A percentile compares a stretch with the other conserved stretches of the same genome.
Conservation (phyloP, 176 grass and related monocot species). For the Triticum timopheevii region DNA sequence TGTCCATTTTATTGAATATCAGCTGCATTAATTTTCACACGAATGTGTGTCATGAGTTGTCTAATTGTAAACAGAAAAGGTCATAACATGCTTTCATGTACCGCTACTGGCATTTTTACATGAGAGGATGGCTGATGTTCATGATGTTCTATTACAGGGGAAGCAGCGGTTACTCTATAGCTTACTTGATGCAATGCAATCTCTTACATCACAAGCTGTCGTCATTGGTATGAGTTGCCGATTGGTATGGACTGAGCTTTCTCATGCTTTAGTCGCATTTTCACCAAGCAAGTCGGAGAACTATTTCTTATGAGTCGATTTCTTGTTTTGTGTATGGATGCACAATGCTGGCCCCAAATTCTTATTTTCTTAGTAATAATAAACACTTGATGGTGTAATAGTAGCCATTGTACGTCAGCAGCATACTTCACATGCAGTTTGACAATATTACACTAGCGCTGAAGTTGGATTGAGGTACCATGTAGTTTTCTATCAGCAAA, state of each 20-base stretch:
- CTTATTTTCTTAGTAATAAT: not conserved
- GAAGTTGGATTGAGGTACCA: not conserved
- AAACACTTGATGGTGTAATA: not conserved
- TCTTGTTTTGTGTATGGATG: slow-evolving; percentile 15
- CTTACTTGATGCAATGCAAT: slow-evolving; percentile 90
- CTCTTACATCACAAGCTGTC: slow-evolving; percentile 84
- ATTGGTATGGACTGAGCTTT: slow-evolving; percentile 53
- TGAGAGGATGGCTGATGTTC: slow-evolving; percentile 2
- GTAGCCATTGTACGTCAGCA: not conserved
- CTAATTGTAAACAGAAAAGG: slow-evolving; percentile 8
- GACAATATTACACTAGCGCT: not conserved
- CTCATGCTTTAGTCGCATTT: slow-evolving; percentile 16
- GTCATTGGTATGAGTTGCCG: slow-evolving; percentile 92
- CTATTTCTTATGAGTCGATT: not conserved
- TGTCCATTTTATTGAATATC: not conserved
- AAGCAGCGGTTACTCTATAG: slow-evolving; percentile 95
- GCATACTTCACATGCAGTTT: not conserved
- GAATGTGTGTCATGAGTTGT: not conserved
- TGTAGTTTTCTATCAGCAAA: not conserved
- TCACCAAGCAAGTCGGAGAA: not conserved
- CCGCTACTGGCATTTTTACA: not conserved
- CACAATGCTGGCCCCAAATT: not conserved
- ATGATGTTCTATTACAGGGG: slow-evolving; percentile 56
- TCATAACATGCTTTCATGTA: slow-evolving; percentile 2
- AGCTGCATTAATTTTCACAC: not conserved